Evolutionary conservation across 208 protist species (phyloP), one percentile per base, ranked within the genome.

Genomic region (Novymonas esmeraldas): DNA sequence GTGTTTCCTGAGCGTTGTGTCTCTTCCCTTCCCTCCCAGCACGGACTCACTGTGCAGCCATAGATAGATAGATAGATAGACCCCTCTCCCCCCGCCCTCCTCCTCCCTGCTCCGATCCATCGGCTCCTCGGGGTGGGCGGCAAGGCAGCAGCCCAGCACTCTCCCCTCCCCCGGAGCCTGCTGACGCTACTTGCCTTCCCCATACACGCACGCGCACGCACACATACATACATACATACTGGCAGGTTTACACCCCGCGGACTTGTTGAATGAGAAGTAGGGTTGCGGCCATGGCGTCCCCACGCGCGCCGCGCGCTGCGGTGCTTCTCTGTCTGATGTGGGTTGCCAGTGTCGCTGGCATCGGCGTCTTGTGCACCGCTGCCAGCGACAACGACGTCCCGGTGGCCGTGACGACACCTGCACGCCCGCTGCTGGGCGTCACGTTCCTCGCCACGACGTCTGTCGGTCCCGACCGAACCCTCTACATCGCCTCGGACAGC

Each of bases 401-500:
- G n/a, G 49, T 61, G 29, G 70, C 85, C 45, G 44, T 65, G 41
- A 55, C 75, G 11, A 68, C 36, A 3, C 82, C 82, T 0, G 34
- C 36, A 1, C n/a, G 58, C 18, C 85, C 85, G 18, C 70, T 92
- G 9, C 26, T 89, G 33, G 82, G 83, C 67, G 80, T 85, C 10
- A 78, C 80, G 2, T 89, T 92, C 56, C 60, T 70, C 34, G 86
- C 78, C 2, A 82, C 72, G 16, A 64, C 72, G 2, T 63, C 60
- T 0, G 14, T 79, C 0, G 31, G 46, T 26, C 34, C 18, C 5
- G 78, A 72, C 65, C 36, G 65, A 9, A 79, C 71, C 22, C 61
- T 92, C 14, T 92, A 73, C 68, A 29, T 85, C 2, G 81, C 86
- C 34, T 56, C 58, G 2, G 46, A 38, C 0, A 87, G 80, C 45